Evolutionary conservation across 2,329 filamentous ascomycete genomes (phyloP).

Genomic region (Botrytis byssoidea): DNA sequence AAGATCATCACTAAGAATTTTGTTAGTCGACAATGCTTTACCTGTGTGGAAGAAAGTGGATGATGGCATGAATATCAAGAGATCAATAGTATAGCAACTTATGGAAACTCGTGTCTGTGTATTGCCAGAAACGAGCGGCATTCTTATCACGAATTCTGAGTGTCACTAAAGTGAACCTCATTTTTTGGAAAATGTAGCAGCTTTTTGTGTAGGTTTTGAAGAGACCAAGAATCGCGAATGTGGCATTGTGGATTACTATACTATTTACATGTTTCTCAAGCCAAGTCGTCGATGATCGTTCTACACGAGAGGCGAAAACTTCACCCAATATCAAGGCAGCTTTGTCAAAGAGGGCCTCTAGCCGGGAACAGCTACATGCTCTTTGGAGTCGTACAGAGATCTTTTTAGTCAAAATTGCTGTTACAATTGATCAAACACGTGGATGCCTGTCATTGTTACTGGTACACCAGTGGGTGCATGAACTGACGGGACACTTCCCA

Average conservation of each 20-base stretch:
- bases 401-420: no score
- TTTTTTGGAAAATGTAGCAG: not conserved
- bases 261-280: not conserved
- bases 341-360: not conserved
- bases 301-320: not conserved
- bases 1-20: not conserved
- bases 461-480: no score
- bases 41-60: not conserved
- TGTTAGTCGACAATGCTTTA: not conserved
- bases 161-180: no score
- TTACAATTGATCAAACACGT: not conserved
- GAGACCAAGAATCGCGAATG: not conserved
- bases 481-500: no score
- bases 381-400: not conserved
- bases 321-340: not conserved
- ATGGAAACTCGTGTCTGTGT: not conserved
- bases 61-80: not conserved
- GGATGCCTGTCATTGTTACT: not conserved
- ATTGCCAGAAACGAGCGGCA: accelerated
- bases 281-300: not conserved
- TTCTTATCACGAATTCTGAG: not conserved
- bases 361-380: not conserved
- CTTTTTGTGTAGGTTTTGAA: no score
- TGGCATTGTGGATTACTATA: not conserved
- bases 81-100: not conserved